phyloP scores from a whole-genome alignment of 1,284 basidiomycete species.

The Sphagnurus paluster region DNA sequence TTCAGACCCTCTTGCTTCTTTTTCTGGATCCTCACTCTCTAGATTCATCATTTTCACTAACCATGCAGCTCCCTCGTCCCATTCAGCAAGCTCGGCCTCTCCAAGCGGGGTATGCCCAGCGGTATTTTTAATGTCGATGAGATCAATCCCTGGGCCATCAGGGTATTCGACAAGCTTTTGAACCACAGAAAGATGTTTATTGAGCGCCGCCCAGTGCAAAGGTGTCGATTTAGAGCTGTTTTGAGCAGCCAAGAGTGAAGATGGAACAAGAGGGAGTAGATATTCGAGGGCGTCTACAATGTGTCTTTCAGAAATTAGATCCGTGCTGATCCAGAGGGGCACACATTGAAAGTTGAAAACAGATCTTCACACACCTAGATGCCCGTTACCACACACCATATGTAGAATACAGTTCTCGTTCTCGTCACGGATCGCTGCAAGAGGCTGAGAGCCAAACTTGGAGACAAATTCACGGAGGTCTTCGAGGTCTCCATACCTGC shows the following conservation, averaged over 20 bases:
- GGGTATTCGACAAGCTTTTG: slow-evolving; percentile 65
- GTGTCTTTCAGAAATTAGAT: slow-evolving; percentile 47
- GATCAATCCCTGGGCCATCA: slow-evolving; percentile 54
- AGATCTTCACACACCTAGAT: slow-evolving; percentile 66
- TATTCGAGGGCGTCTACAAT: slow-evolving; percentile 68
- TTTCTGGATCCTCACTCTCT: slow-evolving; percentile 41
- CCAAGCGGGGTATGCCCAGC: slow-evolving; percentile 71
- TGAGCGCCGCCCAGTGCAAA: slow-evolving; percentile 87
- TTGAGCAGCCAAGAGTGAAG: slow-evolving; percentile 55
- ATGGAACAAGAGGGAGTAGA: slow-evolving; percentile 63
- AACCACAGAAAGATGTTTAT: slow-evolving; percentile 69
- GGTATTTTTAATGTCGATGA: slow-evolving; percentile 74
- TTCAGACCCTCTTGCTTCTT: slow-evolving; percentile 37
- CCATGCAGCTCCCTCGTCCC: slow-evolving; percentile 81
- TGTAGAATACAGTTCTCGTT: slow-evolving; percentile 80
- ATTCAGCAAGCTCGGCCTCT: slow-evolving; percentile 74
- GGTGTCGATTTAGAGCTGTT: slow-evolving; percentile 79
- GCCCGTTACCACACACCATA: slow-evolving; percentile 86
- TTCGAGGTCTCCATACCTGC: slow-evolving; percentile 83
- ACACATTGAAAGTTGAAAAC: slow-evolving; percentile 7
- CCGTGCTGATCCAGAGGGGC: slow-evolving; percentile 3
- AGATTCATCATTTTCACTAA: slow-evolving; percentile 76
- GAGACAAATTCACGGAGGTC: slow-evolving; percentile 70
- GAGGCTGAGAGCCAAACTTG: slow-evolving; percentile 53
- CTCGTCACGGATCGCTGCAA: slow-evolving; percentile 66